Base-by-base conservation (phyloP, 1,284 basidiomycete genomes). In the Phylloboletellus chloephorus region DNA sequence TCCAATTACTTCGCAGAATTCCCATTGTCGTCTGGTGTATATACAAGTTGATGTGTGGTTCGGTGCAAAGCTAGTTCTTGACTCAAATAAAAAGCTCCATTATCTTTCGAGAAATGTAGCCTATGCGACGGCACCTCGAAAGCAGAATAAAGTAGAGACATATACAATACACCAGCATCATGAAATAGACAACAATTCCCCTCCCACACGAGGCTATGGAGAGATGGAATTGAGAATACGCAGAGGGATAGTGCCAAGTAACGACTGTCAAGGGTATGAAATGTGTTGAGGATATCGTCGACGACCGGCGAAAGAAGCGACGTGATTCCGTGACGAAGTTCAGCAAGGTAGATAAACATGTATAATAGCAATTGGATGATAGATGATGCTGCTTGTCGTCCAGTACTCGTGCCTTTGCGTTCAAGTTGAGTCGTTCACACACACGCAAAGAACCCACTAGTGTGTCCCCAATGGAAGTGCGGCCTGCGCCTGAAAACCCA, bases 281-380 rank as follows among this genome's bases (percentile, higher is more conserved):
- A 16, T 46, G 16, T 28, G 36, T 35, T 30, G 44, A 36, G 45
- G 54, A 61, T 63, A 60, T 64, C 38, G 41, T 60, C 57, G 60
- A 38, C 57, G 60, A 38, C 57, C 58, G 47, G 57, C 57, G 56
- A 60, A 33, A 45, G 46, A 60, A 63, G 33, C 46, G 51, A 52
- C 36, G 48, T 47, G 39, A 40, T 58, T 51, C 54, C 44, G 41
- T 56, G 41, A 39, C 41, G 28, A 44, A 49, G 51, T 54, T 61
- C 52, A 62, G 59, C 57, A 49, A 59, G 49, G 44, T 56, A 62
- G 47, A 61, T 64, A 44, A 49, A 49, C 52, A 57, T 62, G 62
- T 52, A 57, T 50, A 43, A 61, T 61, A 64, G 56, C 59, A 52
- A 50, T 53, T 49, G 54, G 44, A 44, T 47, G 54, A 49, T 52